Conservation (phyloP, 345 rosid species). For the Camelina sativa region DNA sequence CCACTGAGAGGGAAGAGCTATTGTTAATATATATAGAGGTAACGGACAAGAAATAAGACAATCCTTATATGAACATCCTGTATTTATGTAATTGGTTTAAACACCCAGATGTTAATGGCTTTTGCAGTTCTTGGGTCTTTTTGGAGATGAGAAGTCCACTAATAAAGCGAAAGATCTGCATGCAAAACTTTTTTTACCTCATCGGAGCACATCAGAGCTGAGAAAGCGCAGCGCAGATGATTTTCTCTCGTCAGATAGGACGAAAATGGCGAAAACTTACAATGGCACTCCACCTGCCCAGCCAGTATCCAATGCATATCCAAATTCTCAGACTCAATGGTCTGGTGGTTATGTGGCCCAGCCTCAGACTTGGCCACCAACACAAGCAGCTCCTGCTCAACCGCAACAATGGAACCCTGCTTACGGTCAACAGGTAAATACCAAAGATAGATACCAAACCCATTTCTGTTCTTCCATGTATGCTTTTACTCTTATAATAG, state of each 20-base stretch:
- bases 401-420: constrained; percentile 80
- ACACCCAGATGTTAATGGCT: constrained; percentile 21
- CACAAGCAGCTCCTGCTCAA: constrained; percentile 67
- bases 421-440: constrained; percentile 75
- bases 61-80: neutral
- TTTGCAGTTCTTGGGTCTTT: constrained; percentile 76
- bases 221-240: constrained; percentile 92
- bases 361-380: constrained; percentile 89
- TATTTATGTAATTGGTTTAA: constrained; percentile 17
- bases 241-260: constrained; percentile 71
- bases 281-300: constrained; percentile 62
- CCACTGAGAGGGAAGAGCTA: constrained; percentile 84
- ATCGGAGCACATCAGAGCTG: constrained; percentile 64
- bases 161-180: constrained; percentile 85
- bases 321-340: constrained; percentile 81
- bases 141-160: constrained; percentile 70
- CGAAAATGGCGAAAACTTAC: constrained; percentile 76
- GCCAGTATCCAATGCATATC: constrained; percentile 72
- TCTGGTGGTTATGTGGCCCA: constrained; percentile 75
- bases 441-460: neutral
- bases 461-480: constrained; percentile 2
- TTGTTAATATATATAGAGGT: constrained; percentile 91
- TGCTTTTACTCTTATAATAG: constrained; percentile 6
- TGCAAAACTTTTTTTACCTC: constrained; percentile 72
- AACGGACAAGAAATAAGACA: constrained; percentile 11